phyloP scores from a whole-genome alignment of 2,329 filamentous ascomycete species.

The Phaeosphaeriaceae sp. region DNA sequence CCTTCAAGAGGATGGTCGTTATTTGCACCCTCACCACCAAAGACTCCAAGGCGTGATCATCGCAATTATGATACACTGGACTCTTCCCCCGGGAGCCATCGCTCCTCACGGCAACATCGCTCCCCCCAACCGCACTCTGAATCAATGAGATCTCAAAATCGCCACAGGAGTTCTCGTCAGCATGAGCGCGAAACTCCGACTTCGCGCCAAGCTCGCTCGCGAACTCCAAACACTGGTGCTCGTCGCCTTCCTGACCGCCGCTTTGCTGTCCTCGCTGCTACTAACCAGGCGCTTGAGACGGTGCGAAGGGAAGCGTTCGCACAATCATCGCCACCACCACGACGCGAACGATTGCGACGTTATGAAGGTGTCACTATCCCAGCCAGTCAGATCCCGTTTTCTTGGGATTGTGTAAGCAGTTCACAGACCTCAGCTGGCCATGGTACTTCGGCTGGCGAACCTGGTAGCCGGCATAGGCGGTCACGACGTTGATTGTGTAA shows the following conservation, averaged over 20 bases:
- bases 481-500: constrained; percentile 28
- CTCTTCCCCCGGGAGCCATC: constrained; percentile 37
- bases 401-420: constrained; percentile 47
- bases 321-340: constrained; percentile 41
- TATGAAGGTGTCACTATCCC: constrained; percentile 42
- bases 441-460: constrained; percentile 19
- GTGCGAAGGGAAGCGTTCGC: constrained; percentile 45
- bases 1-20: constrained; percentile 37
- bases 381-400: constrained; percentile 41
- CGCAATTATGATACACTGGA: constrained; percentile 37
- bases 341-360: constrained; percentile 37
- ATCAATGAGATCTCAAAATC: constrained; percentile 30
- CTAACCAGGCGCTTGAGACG: constrained; percentile 45
- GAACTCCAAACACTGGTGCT: constrained; percentile 42
- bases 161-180: constrained; percentile 38
- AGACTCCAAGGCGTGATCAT: constrained; percentile 29
- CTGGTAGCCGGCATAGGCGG: constrained; percentile 33
- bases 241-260: constrained; percentile 44
- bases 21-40: constrained; percentile 40
- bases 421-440: constrained; percentile 39
- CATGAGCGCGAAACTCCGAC: constrained; percentile 29
- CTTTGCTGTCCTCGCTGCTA: constrained; percentile 48
- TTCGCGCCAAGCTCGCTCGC: constrained; percentile 34
- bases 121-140: constrained; percentile 19
- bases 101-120: constrained; percentile 34